Evolutionary conservation across 148 eudicot genomes (phyloP).

Genomic region (Nepenthes gracilis): DNA sequence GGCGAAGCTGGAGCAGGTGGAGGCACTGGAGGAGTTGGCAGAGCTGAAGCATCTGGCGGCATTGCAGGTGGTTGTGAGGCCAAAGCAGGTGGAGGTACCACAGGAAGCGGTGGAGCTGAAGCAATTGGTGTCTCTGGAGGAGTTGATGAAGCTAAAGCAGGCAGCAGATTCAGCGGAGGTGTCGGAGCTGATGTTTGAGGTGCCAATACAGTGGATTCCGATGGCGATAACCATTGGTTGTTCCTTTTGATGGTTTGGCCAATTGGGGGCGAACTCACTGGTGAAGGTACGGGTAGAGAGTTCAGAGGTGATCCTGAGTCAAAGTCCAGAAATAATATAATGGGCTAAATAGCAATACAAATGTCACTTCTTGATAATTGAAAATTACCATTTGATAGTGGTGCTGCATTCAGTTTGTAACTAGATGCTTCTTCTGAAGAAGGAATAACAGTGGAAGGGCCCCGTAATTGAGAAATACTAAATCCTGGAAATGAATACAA

Average conservation of each 20-base stretch:
- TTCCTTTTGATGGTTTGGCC: too few relatives aligned
- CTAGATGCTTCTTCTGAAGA: conserved; percentile 11
- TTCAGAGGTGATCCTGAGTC: too few relatives aligned
- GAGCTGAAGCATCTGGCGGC: conserved; percentile 10
- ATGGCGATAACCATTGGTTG: too few relatives aligned
- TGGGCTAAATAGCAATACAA: too few relatives aligned
- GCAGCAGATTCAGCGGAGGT: not conserved
- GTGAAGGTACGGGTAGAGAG: too few relatives aligned
- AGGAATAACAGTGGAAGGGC: conserved; percentile 4
- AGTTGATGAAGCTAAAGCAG: too few relatives aligned
- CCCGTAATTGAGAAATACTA: conserved; percentile 6
- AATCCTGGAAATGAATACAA: conserved; percentile 12
- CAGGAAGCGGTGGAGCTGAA: not conserved
- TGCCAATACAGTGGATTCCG: not conserved
- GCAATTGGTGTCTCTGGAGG: not conserved
- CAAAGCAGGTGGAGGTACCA: conserved; percentile 9
- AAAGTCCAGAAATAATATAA: too few relatives aligned
- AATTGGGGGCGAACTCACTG: too few relatives aligned
- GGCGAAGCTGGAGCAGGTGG: conserved; percentile 6
- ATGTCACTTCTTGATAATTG: not conserved
- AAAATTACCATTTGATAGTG: conserved; percentile 10
- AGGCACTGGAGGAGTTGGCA: conserved; percentile 1
- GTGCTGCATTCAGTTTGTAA: conserved; percentile 1
- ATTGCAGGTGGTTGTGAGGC: conserved; percentile 9
- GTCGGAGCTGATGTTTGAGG: conserved; percentile 3